These are phyloP conservation scores for Pseudotsuga menziesii DNA, from an alignment of 75 land plant genomes.

Conservation along the genomic window DNA sequence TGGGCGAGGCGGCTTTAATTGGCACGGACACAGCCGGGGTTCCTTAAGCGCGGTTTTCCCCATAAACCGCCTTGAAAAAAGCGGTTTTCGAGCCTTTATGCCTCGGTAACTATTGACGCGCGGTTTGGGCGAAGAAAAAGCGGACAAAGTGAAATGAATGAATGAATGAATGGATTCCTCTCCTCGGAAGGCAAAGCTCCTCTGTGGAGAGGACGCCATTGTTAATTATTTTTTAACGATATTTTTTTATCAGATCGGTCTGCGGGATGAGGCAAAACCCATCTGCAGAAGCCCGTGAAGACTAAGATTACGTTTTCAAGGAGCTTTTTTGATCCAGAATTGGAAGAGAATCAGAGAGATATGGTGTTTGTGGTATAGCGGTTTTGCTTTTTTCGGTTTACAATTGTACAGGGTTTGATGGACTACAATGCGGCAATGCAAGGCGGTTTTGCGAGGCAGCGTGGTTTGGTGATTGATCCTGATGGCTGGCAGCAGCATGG, in stretches of 20 bases:
- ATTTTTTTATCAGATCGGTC: background rate
- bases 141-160: background rate
- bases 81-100: background rate
- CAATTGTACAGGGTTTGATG: conserved; percentile 1
- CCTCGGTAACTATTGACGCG: background rate
- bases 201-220: conserved; percentile 12
- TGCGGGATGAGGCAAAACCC: background rate
- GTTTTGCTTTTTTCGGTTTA: background rate
- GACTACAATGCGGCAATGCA: conserved; percentile 7
- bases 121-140: conserved; percentile 2
- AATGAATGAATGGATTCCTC: conserved; percentile 6
- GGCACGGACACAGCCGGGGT: background rate
- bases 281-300: background rate
- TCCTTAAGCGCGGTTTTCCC: background rate
- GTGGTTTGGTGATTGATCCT: conserved; percentile 1
- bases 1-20: conserved; percentile 1
- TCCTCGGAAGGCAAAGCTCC: background rate
- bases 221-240: background rate
- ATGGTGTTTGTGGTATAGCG: background rate
- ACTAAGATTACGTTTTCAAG: background rate
- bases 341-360: no score
- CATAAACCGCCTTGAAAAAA: background rate
- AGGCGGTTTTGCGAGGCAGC: conserved; percentile 4
- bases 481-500: conserved; percentile 10
- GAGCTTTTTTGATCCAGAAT: background rate